Percentiles rank a stretch among this genome's conserved stretches.
Evolutionary conservation across 2,329 filamentous ascomycete species (phyloP).

Genomic region (Pseudogymnoascus sp.): DNA sequence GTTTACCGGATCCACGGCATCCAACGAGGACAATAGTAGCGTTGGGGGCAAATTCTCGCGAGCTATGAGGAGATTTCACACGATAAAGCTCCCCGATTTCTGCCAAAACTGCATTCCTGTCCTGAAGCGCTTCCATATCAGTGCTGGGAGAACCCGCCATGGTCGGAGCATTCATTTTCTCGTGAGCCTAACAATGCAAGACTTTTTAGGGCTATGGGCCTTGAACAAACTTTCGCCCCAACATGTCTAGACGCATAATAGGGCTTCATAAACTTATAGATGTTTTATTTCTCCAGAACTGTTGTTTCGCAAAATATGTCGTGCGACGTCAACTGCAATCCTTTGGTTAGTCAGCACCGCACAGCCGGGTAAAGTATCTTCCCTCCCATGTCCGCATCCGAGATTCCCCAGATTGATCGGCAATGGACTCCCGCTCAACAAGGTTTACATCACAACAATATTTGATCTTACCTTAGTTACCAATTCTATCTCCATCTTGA

Average conservation of each 20-base stretch:
- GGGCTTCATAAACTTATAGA: slow-evolving; percentile 2
- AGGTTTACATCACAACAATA: not conserved
- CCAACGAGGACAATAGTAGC: slow-evolving; percentile 69
- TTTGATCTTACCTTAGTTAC: not conserved
- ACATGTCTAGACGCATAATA: slow-evolving; percentile 4
- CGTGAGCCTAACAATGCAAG: not conserved
- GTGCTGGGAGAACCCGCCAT: not conserved
- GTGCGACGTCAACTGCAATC: not conserved
- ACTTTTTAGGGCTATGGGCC: not conserved
- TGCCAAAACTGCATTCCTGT: slow-evolving; percentile 6
- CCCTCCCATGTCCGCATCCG: not conserved
- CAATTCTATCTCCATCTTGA: not conserved
- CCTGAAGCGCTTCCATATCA: not conserved
- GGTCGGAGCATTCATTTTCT: not conserved
- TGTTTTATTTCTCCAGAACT: not conserved
- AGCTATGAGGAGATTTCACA: slow-evolving; percentile 33
- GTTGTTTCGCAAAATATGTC: slow-evolving; percentile 3
- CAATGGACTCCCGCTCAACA: not conserved
- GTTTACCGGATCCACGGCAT: slow-evolving; percentile 69
- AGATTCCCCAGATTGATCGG: slow-evolving; percentile 3
- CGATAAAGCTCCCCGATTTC: slow-evolving; percentile 10
- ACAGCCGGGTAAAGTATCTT: not conserved
- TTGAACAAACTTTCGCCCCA: slow-evolving; percentile 2
- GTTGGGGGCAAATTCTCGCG: slow-evolving; percentile 35
- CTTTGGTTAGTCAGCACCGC: not conserved